phyloP scores from a whole-genome alignment of 192 early-diverging fungal genomes.

The Coemansia guatemalensis region DNA sequence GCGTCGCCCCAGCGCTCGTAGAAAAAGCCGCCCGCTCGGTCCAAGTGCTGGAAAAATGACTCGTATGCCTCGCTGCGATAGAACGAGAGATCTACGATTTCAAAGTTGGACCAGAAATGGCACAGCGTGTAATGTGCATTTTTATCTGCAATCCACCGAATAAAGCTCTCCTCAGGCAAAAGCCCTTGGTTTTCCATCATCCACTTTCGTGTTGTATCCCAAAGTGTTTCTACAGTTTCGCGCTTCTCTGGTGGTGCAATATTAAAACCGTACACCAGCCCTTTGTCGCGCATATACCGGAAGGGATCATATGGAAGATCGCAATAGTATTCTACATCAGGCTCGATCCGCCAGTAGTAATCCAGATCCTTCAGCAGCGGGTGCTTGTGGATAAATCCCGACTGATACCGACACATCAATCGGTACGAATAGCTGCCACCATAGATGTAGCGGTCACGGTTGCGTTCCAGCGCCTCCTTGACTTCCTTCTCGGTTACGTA shows the following conservation, averaged over 20 bases:
- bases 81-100: conserved; percentile 72
- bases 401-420: conserved; percentile 67
- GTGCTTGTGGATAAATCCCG: conserved; percentile 75
- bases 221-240: conserved; percentile 70
- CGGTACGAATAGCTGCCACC: conserved; percentile 64
- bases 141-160: conserved; percentile 60
- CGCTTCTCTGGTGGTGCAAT: conserved; percentile 67
- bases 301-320: conserved; percentile 85
- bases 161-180: conserved; percentile 56
- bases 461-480: conserved; percentile 7
- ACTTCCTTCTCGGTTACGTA: conserved; percentile 24
- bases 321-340: conserved; percentile 74
- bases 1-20: conserved; percentile 58
- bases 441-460: conserved; percentile 58
- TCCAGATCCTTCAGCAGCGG: conserved; percentile 66
- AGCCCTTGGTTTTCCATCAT: conserved; percentile 56
- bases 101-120: conserved; percentile 79
- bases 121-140: conserved; percentile 60
- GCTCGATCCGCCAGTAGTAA: conserved; percentile 87
- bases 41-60: conserved; percentile 71
- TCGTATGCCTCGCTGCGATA: conserved; percentile 59
- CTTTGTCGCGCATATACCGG: conserved; percentile 68
- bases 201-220: conserved; percentile 63
- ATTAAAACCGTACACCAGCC: conserved; percentile 76
- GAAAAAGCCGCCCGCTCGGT: conserved; percentile 62